Base-by-base conservation (phyloP, 176 grass and related monocot genomes). In the Oryza meridionalis region DNA sequence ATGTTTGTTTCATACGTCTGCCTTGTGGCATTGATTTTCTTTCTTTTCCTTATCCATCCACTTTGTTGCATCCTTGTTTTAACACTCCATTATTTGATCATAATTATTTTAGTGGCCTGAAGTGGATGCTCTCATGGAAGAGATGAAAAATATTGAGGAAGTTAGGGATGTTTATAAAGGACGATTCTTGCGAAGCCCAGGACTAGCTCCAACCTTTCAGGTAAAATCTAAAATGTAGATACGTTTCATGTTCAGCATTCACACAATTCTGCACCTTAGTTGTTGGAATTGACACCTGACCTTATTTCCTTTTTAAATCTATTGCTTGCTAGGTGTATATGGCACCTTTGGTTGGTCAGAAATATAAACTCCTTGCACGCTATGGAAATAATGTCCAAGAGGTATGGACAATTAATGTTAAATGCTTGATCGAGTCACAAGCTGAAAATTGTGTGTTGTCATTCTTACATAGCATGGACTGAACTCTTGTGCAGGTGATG, bases 371-470 rank as follows among this genome's bases (percentile, higher is more conserved):
- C n/a, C 86, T 96, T 7, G 96, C 96, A 7, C 89, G 96, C 4
- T 96, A 84, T 70, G 96, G 91, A 17, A 99, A 96, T 81, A 94
- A 91, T 38, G 91, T 96, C 59, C 96, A 96, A 88, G 96, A 96
- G 91, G 96, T 99, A 94, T 19, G 7, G 33, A 21, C 32, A 78
- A 72, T 55, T 22, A 5, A 49, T 0, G 10, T 75, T 2, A 33
- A n/a, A 35, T 16, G 9, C 10, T 4, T 22, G 32, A 40, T 26
- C 0, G 17, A 59, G 69, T 38, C 1, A 11, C 11, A 9, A 32
- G 29, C 11, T 45, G 26, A 19, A 67, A 70, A 3, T 13, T 11
- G 4, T 1, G 10, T 14, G 6, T 45, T 19, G 14, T 81, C 9
- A 42, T 42, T 26, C n/a, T 43, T 72, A 70, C 15, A 22, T 49